Percentiles rank a stretch among this genome's conserved stretches.
These are phyloP conservation scores for Nymphaea colorata DNA, from an alignment of 164 flowering plant species.

Conservation along the genomic window DNA sequence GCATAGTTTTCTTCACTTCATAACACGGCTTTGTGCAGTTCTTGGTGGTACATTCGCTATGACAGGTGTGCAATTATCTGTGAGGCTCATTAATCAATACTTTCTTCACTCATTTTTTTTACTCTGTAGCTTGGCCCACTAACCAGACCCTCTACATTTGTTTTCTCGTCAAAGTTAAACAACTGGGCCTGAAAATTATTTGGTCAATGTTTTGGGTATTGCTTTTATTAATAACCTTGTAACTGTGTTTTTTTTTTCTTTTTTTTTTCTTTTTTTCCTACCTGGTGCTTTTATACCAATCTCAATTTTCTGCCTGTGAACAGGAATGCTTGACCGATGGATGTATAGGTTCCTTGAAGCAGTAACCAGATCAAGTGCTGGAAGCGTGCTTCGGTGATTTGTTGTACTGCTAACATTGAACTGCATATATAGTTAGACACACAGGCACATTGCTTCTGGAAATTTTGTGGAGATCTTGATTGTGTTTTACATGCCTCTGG, in stretches of 20 bases:
- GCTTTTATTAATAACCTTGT: background rate
- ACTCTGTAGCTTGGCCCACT: background rate
- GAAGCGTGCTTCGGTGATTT: constrained; percentile 16
- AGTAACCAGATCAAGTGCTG: constrained; percentile 40
- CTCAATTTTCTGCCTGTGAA: background rate
- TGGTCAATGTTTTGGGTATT: background rate
- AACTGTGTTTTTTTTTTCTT: background rate
- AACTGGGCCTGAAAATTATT: background rate
- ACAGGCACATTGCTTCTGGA: no score
- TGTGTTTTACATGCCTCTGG: no score
- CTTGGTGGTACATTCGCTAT: constrained; percentile 98
- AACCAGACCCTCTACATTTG: background rate
- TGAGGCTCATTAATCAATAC: background rate
- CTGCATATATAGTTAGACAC: no score
- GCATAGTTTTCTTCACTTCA: constrained; percentile 90
- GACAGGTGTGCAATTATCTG: constrained; percentile 46
- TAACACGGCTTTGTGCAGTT: constrained; percentile 96
- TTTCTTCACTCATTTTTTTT: background rate
- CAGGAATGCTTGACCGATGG: constrained; percentile 99
- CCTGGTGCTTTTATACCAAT: background rate
- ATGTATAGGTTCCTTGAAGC: constrained; percentile 78
- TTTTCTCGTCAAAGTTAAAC: background rate
- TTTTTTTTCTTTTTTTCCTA: no score
- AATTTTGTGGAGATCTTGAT: no score
- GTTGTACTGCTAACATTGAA: no score